Evolutionary conservation across 2,329 filamentous ascomycete genomes (phyloP), one percentile per base, ranked within the genome.

Genomic region (Pseudogymnoascus sp.): DNA sequence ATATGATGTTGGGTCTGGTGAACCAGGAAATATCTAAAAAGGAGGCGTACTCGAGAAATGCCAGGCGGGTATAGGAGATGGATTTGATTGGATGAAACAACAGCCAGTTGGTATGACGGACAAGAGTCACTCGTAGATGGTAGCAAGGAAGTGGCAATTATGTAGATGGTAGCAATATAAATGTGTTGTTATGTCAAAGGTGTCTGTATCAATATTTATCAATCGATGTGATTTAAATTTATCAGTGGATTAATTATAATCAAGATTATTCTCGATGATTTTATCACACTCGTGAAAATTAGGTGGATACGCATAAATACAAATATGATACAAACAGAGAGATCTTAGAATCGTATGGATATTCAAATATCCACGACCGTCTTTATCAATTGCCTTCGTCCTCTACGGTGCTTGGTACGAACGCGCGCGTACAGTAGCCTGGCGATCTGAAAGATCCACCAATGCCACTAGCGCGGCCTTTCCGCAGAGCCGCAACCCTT

Each of bases 1-100:
- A 78, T 60, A 74, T 83, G 18, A 78, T 88, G 9, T 81, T 86
- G 69, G 77, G 81, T 60, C 76, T 89, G 2, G 82, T 89, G 7
- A 39, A 58, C 6, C 47, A 14, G 47, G 47, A 53, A 6, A 53
- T 53, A 4, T 53, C 47, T 1, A 53, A 50, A 7, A 50, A 33
- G 28, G 47, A 53, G 47, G 47, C 47, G 28, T 53, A 53, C 20
- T 33, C 28, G 47, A 53, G 47, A 4, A 53, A 35, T 53, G 47
- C 15, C 2, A 33, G 47, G 47, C 5, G 47, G 28, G 47, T 2
- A 8, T 53, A 53, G 28, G 9, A n/a, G 15, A 7, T 11, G 47
- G 2, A 14, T 53, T 53, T 18, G 33, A 14, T 33, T 12, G 3
- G 28, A 5, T 33, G 8, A 20, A 33, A 28, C 8, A 33, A 28